A percentile compares a stretch with the other conserved stretches of the same genome.
Conservation (phyloP, 345 rosid species). For the Crucihimalaya himalaica region DNA sequence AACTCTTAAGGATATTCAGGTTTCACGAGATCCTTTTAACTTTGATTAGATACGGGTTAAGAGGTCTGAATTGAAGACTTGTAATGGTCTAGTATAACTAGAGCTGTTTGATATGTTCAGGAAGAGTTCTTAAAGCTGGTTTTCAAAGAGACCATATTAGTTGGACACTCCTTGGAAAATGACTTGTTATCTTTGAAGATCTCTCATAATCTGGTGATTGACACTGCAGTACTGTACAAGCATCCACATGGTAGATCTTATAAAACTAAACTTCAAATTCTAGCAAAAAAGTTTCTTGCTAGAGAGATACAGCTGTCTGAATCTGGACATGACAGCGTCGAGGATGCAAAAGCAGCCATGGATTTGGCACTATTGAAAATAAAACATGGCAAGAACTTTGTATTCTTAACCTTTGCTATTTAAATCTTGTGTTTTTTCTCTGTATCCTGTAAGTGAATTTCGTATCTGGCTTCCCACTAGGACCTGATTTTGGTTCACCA, state of each 20-base stretch:
- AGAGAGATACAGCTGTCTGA: constrained; percentile 81
- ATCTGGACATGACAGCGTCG: constrained; percentile 82
- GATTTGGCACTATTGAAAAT: constrained; percentile 87
- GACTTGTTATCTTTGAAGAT: constrained; percentile 84
- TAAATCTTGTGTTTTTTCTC: neutral
- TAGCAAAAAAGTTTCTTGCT: constrained; percentile 77
- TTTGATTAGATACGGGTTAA: neutral
- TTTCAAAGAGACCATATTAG: constrained; percentile 77
- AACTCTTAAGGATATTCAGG: constrained; percentile 85
- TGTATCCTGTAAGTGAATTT: constrained; percentile 15
- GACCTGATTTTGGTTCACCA: constrained; percentile 91
- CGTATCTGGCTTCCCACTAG: constrained; percentile 41
- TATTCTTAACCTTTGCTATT: neutral
- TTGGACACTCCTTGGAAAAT: constrained; percentile 97
- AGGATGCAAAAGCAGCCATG: constrained; percentile 93
- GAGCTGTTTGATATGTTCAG: constrained; percentile 52
- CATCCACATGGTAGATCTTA: constrained; percentile 74
- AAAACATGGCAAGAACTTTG: constrained; percentile 58
- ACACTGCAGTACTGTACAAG: constrained; percentile 85
- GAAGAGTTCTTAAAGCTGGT: constrained; percentile 79
- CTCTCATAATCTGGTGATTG: constrained; percentile 84
- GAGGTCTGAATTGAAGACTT: constrained; percentile 3
- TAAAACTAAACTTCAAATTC: constrained; percentile 83
- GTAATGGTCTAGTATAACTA: constrained; percentile 23
- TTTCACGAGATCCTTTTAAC: constrained; percentile 23